Percentiles rank a stretch among this genome's conserved stretches.
Conservation (phyloP, 495 filamentous ascomycete genomes). For the Viridothelium virens region DNA sequence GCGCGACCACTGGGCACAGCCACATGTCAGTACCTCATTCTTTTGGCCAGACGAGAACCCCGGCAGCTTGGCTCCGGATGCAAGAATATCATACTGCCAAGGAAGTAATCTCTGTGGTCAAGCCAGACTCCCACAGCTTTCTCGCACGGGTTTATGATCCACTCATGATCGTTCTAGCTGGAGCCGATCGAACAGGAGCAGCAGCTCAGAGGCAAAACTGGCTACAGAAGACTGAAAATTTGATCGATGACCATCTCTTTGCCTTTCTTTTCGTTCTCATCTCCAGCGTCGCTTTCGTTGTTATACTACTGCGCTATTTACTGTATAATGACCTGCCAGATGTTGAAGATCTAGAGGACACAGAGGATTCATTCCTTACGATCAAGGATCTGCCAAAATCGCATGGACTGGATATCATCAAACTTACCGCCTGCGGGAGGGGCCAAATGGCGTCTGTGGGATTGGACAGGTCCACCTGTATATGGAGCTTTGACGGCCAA, state of each 20-base stretch:
- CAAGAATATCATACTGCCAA: slow-evolving; percentile 67
- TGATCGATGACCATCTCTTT: slow-evolving; percentile 51
- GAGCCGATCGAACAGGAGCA: slow-evolving; percentile 47
- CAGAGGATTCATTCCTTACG: slow-evolving; percentile 40
- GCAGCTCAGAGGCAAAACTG: slow-evolving; percentile 36
- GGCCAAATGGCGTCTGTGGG: slow-evolving; percentile 59
- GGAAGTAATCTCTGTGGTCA: slow-evolving; percentile 61
- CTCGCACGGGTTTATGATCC: slow-evolving; percentile 61
- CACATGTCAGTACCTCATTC: slow-evolving; percentile 27
- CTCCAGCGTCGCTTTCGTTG: slow-evolving; percentile 48
- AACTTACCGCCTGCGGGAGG: slow-evolving; percentile 47
- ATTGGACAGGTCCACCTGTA: slow-evolving; percentile 52
- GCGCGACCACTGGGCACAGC: neutral
- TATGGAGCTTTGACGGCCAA: slow-evolving; percentile 43
- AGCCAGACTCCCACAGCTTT: slow-evolving; percentile 56
- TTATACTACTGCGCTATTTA: slow-evolving; percentile 59
- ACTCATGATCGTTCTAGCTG: slow-evolving; percentile 56
- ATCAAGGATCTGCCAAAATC: slow-evolving; percentile 50
- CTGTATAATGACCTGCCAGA: slow-evolving; percentile 42
- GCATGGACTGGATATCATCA: slow-evolving; percentile 57
- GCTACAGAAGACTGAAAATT: slow-evolving; percentile 29
- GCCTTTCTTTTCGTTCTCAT: slow-evolving; percentile 49
- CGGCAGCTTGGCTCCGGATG: slow-evolving; percentile 60
- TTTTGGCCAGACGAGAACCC: slow-evolving; percentile 60
- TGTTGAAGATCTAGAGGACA: slow-evolving; percentile 38